Evolutionary conservation across 768 basidiomycete genomes (phyloP).

Genomic region (Heimioporus sp.): DNA sequence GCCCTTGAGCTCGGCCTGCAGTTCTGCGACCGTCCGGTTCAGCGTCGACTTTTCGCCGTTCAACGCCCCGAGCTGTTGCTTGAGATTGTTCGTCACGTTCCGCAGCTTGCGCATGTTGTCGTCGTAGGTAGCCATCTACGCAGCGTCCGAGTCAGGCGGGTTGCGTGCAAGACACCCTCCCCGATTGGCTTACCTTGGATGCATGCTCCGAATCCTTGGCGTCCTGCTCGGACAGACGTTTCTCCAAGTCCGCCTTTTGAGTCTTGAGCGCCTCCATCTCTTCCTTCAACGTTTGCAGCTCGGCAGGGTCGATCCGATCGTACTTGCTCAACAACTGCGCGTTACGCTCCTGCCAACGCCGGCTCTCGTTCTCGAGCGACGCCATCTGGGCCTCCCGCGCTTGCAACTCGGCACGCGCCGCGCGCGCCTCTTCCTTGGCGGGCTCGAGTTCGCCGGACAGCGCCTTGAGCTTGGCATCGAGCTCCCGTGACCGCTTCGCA

Average conservation of each 20-base stretch:
- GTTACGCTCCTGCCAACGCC: conserved; percentile 84
- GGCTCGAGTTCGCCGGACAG: conserved; percentile 69
- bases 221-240: conserved; percentile 28
- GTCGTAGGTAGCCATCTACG: conserved; percentile 44
- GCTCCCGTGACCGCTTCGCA: conserved; percentile 61
- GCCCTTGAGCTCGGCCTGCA: conserved; percentile 28
- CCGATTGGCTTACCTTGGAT: conserved; percentile 28
- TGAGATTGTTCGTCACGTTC: conserved; percentile 25
- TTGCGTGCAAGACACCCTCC: no score
- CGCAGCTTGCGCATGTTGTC: conserved; percentile 38
- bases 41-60: conserved; percentile 30
- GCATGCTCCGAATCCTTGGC: conserved; percentile 29
- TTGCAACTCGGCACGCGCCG: conserved; percentile 72
- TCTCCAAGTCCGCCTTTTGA: conserved; percentile 37
- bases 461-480: conserved; percentile 60
- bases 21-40: conserved; percentile 23
- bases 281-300: conserved; percentile 75
- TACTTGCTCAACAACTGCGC: conserved; percentile 83
- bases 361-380: conserved; percentile 73
- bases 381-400: conserved; percentile 63
- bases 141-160: no score
- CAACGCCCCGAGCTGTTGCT: conserved; percentile 20
- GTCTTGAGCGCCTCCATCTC: conserved; percentile 57
- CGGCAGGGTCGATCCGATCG: conserved; percentile 85
- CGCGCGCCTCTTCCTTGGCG: conserved; percentile 64